Evolutionary conservation across 192 early-diverging fungal genomes (phyloP).

Genomic region (Dissophora ornata): DNA sequence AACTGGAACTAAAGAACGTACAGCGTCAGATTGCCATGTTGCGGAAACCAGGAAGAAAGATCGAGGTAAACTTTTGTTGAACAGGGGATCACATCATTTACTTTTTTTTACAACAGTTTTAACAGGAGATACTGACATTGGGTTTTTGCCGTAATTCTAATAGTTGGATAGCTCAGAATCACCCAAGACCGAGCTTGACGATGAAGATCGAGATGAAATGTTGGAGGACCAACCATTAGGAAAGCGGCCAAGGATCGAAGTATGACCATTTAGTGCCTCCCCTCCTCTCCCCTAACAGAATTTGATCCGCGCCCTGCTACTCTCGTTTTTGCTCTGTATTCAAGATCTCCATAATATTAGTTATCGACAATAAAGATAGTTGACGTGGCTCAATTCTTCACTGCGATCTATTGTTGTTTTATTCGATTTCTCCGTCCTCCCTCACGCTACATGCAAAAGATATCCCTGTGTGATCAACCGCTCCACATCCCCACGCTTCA

Average conservation of each 20-base stretch:
- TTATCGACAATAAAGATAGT: too few relatives aligned
- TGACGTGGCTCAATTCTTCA: too few relatives aligned
- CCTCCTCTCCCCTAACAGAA: too few relatives aligned
- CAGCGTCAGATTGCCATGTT: constrained; percentile 65
- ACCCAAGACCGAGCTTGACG: constrained; percentile 56
- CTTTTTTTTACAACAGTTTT: too few relatives aligned
- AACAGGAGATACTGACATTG: too few relatives aligned
- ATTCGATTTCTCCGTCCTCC: background rate
- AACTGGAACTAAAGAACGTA: constrained; percentile 69
- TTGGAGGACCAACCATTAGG: constrained; percentile 55
- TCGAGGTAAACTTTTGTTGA: constrained; percentile 15
- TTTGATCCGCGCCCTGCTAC: too few relatives aligned
- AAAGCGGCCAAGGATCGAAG: constrained; percentile 41
- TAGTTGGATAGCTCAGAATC: constrained; percentile 47
- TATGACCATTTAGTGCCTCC: background rate
- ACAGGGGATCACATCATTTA: too few relatives aligned
- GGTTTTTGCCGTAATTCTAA: background rate
- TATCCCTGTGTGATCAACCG: constrained; percentile 87
- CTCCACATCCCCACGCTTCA: constrained; percentile 90
- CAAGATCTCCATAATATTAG: too few relatives aligned
- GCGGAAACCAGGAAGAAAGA: constrained; percentile 45
- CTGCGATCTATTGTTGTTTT: too few relatives aligned
- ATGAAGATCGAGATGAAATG: constrained; percentile 55
- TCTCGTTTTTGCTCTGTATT: too few relatives aligned
- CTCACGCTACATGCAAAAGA: constrained; percentile 74